Percentiles rank a stretch among this genome's conserved stretches.
phyloP scores from a whole-genome alignment of 257 asterid species.

The Fraxinus pennsylvanica region DNA sequence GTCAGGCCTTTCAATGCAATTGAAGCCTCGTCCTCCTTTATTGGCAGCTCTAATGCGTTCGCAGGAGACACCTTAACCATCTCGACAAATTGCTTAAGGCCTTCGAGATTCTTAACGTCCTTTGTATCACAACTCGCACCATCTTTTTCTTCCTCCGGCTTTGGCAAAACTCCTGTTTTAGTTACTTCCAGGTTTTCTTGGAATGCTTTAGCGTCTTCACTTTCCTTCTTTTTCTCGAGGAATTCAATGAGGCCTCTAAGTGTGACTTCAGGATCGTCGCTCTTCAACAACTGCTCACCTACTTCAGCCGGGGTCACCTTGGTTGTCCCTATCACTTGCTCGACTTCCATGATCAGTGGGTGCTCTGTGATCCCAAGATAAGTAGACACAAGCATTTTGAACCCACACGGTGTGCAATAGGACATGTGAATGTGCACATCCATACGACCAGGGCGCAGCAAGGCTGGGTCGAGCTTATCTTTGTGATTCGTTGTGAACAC shows the following conservation, averaged over 20 bases:
- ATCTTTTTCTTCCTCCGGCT: not conserved
- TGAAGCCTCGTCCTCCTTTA: constrained; percentile 28
- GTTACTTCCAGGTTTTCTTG: not conserved
- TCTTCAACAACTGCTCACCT: constrained; percentile 52
- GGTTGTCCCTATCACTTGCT: constrained; percentile 27
- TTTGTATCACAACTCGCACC: not conserved
- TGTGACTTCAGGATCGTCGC: constrained; percentile 34
- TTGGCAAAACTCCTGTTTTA: not conserved
- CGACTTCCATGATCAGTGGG: constrained; percentile 29
- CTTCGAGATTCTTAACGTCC: not conserved
- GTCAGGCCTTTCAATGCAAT: constrained; percentile 29
- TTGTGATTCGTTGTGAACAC: constrained; percentile 61
- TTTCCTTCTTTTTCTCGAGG: constrained; percentile 34
- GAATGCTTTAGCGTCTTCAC: not conserved
- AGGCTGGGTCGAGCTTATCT: constrained; percentile 56
- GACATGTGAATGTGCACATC: constrained; percentile 65
- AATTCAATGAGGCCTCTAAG: constrained; percentile 40
- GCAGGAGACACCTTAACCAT: not conserved
- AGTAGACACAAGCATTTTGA: constrained; percentile 39
- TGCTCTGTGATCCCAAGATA: constrained; percentile 43
- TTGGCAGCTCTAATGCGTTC: constrained; percentile 1
- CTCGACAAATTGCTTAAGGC: not conserved
- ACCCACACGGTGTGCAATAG: constrained; percentile 45
- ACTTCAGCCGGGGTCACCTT: constrained; percentile 65
- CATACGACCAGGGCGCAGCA: constrained; percentile 67